Evolutionary conservation across 139 green algal species (phyloP), one percentile per base, ranked within the genome.

Genomic region (Axilococcus clingmanii): DNA sequence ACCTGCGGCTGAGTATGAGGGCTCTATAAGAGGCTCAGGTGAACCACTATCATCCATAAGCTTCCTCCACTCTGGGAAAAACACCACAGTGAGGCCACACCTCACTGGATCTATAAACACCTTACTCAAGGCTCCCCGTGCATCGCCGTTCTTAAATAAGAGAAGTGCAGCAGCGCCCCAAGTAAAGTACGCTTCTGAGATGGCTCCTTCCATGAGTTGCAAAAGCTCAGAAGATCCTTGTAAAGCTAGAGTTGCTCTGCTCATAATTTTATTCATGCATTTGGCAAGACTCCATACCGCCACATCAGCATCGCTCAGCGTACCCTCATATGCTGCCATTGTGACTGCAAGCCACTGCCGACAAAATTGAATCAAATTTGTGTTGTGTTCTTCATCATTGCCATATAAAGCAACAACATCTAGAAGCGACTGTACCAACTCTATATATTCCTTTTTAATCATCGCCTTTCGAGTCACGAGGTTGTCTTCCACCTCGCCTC

Each of bases 291-390:
- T 60, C 57, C 80, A 64, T 19, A 75, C 25, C 3, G 78, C 73
- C 5, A 60, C 36, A 54, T 87, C 79, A 33, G 57, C 45, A 11
- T 42, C 36, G 28, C 40, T 60, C 25, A 77, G 31, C 7, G 48
- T 74, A 29, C 50, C 77, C 8, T 69, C 72, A 45, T 83, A 84
- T 0, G 35, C 38, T n/a, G 57, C 60, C 31, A 81, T 72, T 33
- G 45, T 63, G 80, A 17, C 38, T 45, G 22, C 59, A 31, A 7
- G 59, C 51, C 27, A 83, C 24, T 40, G 80, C 70, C 3, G 83
- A 36, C 19, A 83, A 40, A 17, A 63, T 77, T 37, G 77, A 65
- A n/a, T 81, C 23, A 52, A 83, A 48, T 30, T 68, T 60, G 19
- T 61, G 64, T 15, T 75, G 6, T 52, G 80, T 68, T 19, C 52